Base-by-base conservation (phyloP, 2,329 filamentous ascomycete species). In the Fusarium pininemorale region DNA sequence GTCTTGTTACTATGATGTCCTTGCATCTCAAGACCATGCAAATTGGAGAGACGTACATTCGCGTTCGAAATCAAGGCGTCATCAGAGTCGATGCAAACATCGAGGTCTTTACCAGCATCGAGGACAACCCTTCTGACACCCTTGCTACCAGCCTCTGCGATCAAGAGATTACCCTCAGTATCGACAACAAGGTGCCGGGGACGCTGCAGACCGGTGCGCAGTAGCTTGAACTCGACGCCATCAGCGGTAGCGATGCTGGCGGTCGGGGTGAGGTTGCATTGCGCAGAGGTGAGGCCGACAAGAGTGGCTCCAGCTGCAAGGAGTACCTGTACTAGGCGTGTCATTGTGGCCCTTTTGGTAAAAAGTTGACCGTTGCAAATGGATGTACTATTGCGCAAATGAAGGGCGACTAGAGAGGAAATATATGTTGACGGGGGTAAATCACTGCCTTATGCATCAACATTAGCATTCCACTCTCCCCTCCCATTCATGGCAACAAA, bases 61-160 rank as follows among this genome's bases (percentile, higher is more conserved):
- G 41, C 37, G 11, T 58, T 53, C 14, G 63, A 42, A 24, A 66
- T 66, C 24, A 66, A 32, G 6, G 63, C 50, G 2, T 38, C n/a
- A 9, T 66, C 61, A 28, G 63, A 66, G 30, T 66, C 61, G 14
- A 66, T 58, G 24, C 63, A 66, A 14, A 66, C 63, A 20, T 65
- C 61, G 0, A 66, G 61, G 7, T 66, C n/a, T 32, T 66, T 66
- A 3, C 63, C 63, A 26, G 44, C 48, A 18, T 66, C 50, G 12
- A 66, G 63, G 7, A 66, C 61, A 42, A 66, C 42, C 12, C 63
- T 66, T 6, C 63, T 66, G 1, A 66, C 63, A 2, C 63, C 63
- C 42, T 50, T 42, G 10, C 15, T 56, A 2, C 60, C 50, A 44
- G 60, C 50, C 42, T 66, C 63, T 8, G 61, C 4, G 6, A 66